Conservation (phyloP, 1,284 basidiomycete genomes). For the Cronartium quercuum region DNA sequence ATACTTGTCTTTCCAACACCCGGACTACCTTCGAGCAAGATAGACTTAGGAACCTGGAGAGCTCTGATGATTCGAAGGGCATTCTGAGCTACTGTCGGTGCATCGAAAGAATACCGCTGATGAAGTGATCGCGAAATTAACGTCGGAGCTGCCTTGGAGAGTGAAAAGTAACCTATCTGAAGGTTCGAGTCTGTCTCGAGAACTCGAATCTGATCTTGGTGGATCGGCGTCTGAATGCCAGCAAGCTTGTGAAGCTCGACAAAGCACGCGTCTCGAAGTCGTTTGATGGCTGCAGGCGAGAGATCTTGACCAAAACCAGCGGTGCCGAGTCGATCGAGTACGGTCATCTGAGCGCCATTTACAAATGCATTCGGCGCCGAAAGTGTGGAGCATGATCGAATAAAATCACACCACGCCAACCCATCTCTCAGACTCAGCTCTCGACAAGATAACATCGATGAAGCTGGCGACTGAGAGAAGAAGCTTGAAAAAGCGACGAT, state of each 20-base stretch:
- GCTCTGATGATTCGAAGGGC: conserved; percentile 83
- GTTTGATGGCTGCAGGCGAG: conserved; percentile 3
- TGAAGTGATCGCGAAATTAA: background rate
- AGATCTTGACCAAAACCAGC: conserved; percentile 40
- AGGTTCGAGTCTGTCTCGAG: background rate
- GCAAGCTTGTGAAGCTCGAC: conserved; percentile 13
- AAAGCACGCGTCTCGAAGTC: conserved; percentile 8
- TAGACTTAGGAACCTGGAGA: conserved; percentile 81
- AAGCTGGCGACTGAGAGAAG: conserved; percentile 64
- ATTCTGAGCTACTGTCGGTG: conserved; percentile 83
- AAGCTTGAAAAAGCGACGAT: conserved; percentile 78
- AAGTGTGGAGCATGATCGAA: conserved; percentile 56
- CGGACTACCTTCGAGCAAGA: conserved; percentile 93
- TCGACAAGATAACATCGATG: conserved; percentile 54
- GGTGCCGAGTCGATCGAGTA: conserved; percentile 51
- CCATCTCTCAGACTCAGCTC: conserved; percentile 73
- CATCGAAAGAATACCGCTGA: conserved; percentile 68
- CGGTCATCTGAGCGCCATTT: conserved; percentile 51
- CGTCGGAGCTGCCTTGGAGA: background rate
- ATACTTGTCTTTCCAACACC: conserved; percentile 99
- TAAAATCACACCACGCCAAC: conserved; percentile 85
- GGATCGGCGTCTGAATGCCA: background rate
- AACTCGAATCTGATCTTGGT: background rate
- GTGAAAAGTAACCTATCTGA: conserved; percentile 21
- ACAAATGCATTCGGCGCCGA: conserved; percentile 45